phyloP scores from a whole-genome alignment of 1,284 basidiomycete genomes.

The Moniliella sp. region DNA sequence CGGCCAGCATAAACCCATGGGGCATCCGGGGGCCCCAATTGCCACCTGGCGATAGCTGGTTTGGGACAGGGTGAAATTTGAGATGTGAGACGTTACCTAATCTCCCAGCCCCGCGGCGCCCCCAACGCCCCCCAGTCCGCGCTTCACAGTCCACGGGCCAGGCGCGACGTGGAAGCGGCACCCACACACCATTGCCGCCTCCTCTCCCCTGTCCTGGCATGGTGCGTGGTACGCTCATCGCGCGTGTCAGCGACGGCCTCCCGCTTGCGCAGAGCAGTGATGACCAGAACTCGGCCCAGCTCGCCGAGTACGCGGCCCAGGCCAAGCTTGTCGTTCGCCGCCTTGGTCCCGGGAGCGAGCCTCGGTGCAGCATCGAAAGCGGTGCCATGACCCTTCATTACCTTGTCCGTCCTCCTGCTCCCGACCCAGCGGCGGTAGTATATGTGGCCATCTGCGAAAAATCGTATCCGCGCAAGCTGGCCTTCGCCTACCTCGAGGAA shows the following conservation, averaged over 20 bases:
- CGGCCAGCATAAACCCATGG: too few relatives aligned
- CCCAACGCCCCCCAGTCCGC: too few relatives aligned
- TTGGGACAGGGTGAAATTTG: too few relatives aligned
- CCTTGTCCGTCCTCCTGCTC: conserved; percentile 46
- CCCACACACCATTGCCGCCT: too few relatives aligned
- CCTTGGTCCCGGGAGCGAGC: conserved; percentile 76
- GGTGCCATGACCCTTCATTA: conserved; percentile 86
- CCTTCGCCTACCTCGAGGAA: conserved; percentile 91
- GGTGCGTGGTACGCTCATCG: conserved; percentile 29
- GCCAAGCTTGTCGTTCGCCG: conserved; percentile 85
- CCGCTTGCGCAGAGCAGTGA: conserved; percentile 30
- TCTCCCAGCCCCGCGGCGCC: too few relatives aligned
- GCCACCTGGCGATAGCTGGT: too few relatives aligned
- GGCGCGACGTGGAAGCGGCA: too few relatives aligned
- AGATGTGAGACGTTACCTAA: too few relatives aligned
- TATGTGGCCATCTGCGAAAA: conserved; percentile 88
- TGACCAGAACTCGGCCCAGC: conserved; percentile 59
- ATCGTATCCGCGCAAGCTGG: conserved; percentile 87
- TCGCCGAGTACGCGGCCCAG: conserved; percentile 95
- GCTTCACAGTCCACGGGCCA: too few relatives aligned
- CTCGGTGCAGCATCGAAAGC: conserved; percentile 85
- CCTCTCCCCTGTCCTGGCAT: too few relatives aligned
- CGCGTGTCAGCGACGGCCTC: conserved; percentile 22
- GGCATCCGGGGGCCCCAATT: too few relatives aligned
- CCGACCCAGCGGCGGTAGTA: conserved; percentile 43